Conservation (phyloP, 2,329 filamentous ascomycete species). For the Fragosphaeria purpurea region DNA sequence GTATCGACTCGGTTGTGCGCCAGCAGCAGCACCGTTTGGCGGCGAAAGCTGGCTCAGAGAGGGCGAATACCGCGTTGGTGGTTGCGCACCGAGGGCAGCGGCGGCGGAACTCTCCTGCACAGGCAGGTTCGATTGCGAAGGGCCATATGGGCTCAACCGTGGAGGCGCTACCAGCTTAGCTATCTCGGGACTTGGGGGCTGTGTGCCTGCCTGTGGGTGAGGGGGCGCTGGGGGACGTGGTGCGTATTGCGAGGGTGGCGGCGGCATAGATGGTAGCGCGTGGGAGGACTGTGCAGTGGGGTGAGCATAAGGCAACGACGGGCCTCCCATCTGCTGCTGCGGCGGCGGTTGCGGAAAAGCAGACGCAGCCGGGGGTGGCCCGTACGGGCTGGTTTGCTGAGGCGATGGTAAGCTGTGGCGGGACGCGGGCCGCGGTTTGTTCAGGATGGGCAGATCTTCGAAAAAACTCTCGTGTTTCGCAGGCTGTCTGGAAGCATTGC, state of each 20-base stretch:
- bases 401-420: conserved; percentile 41
- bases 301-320: conserved; percentile 13
- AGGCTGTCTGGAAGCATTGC: no score
- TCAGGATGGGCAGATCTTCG: conserved; percentile 60
- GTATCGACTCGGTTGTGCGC: conserved; percentile 41
- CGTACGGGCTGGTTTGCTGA: conserved; percentile 24
- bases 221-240: conserved; percentile 5
- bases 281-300: conserved; percentile 7
- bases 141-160: conserved; percentile 43
- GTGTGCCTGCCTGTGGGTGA: background rate
- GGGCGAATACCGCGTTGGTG: conserved; percentile 50
- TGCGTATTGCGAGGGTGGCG: conserved; percentile 13
- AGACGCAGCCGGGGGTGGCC: conserved; percentile 5
- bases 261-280: conserved; percentile 16
- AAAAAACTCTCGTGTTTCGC: conserved; percentile 53
- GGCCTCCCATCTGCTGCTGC: conserved; percentile 1
- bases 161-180: conserved; percentile 39
- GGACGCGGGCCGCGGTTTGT: conserved; percentile 51
- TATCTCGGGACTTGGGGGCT: conserved; percentile 1
- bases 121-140: conserved; percentile 24
- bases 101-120: conserved; percentile 9
- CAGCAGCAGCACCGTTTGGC: conserved; percentile 27
- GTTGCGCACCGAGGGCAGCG: conserved; percentile 15
- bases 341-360: background rate
- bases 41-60: conserved; percentile 31